Evolutionary conservation across 2,329 filamentous ascomycete species (phyloP).

Genomic region (Metarhizium album): DNA sequence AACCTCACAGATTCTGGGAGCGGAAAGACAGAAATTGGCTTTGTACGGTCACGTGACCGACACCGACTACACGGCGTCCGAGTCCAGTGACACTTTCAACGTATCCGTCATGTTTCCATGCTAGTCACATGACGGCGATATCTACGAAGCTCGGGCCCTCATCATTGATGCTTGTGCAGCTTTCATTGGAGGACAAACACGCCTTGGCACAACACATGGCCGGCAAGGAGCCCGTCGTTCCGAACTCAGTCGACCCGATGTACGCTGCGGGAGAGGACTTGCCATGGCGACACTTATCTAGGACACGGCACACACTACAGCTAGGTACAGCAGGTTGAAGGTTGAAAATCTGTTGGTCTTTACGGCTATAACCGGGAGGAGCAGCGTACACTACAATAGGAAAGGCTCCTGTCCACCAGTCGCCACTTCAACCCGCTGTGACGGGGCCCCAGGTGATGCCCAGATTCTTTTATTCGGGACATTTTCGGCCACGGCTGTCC

Average conservation of each 20-base stretch:
- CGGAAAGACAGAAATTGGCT: background rate
- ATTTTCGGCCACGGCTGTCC: background rate
- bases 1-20: background rate
- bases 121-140: background rate
- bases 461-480: background rate
- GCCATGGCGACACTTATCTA: slow-evolving; percentile 4
- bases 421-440: background rate
- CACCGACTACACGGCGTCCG: background rate
- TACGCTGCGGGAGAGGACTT: background rate
- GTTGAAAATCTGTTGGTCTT: background rate
- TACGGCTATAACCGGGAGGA: background rate
- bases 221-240: background rate
- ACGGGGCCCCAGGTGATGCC: background rate
- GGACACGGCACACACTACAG: background rate
- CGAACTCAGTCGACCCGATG: background rate
- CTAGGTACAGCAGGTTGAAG: background rate
- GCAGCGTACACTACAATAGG: background rate
- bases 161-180: background rate
- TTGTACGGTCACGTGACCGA: background rate
- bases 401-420: background rate
- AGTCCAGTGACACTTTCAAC: background rate
- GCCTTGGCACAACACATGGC: background rate
- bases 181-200: slow-evolving; percentile 1
- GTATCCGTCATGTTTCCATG: background rate
- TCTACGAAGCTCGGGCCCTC: background rate